These are phyloP conservation scores for Picea glauca DNA, from an alignment of 75 land plant species.

Conservation along the genomic window DNA sequence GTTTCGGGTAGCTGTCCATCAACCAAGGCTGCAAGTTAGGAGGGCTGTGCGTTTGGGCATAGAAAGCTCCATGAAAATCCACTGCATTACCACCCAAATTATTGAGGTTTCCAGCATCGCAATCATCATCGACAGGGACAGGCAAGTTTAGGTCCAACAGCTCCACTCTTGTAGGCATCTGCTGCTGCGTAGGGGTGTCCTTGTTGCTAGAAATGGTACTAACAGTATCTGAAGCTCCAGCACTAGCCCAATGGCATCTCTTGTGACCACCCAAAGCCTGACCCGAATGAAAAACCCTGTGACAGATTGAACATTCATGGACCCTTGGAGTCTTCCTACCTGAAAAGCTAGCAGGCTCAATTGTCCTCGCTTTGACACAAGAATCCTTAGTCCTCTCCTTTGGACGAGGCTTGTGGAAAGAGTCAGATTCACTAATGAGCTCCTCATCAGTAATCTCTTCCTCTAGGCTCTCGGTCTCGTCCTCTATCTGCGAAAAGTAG, in stretches of 20 bases:
- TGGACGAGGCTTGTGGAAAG: too few species aligned
- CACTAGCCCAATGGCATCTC: slow-evolving; percentile 45
- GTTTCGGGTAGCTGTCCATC: too few species aligned
- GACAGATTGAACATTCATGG: slow-evolving; percentile 46
- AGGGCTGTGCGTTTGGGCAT: too few species aligned
- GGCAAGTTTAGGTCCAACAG: slow-evolving; percentile 21
- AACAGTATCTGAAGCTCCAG: too few species aligned
- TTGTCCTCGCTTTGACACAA: not conserved
- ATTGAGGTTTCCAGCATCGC: not conserved
- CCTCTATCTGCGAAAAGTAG: slow-evolving; percentile 14
- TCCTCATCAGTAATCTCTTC: slow-evolving; percentile 9
- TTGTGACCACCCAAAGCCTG: slow-evolving; percentile 64
- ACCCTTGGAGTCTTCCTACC: slow-evolving; percentile 6
- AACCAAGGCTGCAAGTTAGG: too few species aligned
- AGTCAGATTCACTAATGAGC: not conserved
- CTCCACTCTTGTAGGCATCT: not conserved
- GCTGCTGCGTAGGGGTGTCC: not conserved
- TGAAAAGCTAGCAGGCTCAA: not conserved
- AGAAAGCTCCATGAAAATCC: too few species aligned
- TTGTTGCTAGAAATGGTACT: not conserved
- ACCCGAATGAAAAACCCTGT: slow-evolving; percentile 33
- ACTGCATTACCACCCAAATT: too few species aligned
- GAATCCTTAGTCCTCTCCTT: not conserved
- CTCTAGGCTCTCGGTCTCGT: not conserved
- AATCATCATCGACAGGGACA: slow-evolving; percentile 21